Conservation (phyloP, 192 early-diverging fungal species). For the Coemansia sp. region DNA sequence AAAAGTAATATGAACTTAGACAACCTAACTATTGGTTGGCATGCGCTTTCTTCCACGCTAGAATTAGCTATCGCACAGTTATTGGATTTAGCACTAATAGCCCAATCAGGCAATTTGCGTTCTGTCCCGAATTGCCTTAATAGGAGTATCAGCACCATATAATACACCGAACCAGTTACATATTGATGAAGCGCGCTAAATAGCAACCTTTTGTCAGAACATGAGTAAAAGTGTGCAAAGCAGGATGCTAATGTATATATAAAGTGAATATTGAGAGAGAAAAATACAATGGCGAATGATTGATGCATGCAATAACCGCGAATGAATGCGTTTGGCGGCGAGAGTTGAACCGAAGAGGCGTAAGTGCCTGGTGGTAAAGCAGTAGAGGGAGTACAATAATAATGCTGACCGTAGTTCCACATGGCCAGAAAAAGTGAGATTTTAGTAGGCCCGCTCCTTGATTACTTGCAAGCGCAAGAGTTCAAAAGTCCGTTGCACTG, state of each 20-base stretch:
- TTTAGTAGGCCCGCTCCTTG: not conserved
- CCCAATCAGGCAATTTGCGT: not conserved
- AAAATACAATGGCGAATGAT: constrained; percentile 7
- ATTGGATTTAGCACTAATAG: not conserved
- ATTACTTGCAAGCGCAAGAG: constrained; percentile 32
- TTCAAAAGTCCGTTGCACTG: constrained; percentile 47
- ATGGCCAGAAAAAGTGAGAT: not conserved
- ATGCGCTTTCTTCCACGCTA: not conserved
- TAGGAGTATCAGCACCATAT: not conserved
- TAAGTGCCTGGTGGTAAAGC: not conserved
- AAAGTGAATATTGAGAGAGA: not conserved
- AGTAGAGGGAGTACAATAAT: not conserved
- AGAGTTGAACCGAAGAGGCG: not conserved
- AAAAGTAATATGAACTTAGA: not conserved
- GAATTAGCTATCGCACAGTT: not conserved
- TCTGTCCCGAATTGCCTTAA: not conserved
- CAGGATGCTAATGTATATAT: not conserved
- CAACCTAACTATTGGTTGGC: not conserved
- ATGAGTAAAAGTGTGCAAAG: not conserved
- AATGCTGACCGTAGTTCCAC: not conserved
- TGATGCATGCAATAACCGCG: not conserved
- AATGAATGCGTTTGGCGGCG: constrained; percentile 8
- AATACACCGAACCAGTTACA: not conserved
- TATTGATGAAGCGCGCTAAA: not conserved
- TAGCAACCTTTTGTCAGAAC: not conserved